Conservation (phyloP, 768 basidiomycete species). For the Gelatoporia subvermispora region DNA sequence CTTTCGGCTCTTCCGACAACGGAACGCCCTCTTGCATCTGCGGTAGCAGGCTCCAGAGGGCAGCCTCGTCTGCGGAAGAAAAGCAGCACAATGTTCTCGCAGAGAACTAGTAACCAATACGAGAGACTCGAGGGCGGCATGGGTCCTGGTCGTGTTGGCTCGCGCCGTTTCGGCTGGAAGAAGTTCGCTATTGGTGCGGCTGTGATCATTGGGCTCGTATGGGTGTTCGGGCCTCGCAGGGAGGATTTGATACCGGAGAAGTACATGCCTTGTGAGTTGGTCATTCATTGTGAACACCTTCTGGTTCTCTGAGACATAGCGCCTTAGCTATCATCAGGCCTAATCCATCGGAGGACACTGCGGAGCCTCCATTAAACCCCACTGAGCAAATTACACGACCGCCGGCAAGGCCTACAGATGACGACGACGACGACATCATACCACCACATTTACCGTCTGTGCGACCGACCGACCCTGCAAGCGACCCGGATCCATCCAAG, state of each 20-base stretch:
- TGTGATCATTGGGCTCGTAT: conserved; percentile 55
- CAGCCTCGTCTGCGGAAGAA: background rate
- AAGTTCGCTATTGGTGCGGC: conserved; percentile 59
- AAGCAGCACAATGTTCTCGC: conserved; percentile 28
- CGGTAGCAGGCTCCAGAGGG: conserved; percentile 4
- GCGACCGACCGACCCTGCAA: conserved; percentile 56
- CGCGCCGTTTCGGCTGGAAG: conserved; percentile 47
- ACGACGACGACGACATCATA: conserved; percentile 14
- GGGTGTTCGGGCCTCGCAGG: conserved; percentile 57
- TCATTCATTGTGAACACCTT: background rate
- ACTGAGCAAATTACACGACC: conserved; percentile 1
- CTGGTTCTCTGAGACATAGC: background rate
- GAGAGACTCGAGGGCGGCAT: conserved; percentile 60
- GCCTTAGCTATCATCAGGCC: conserved; percentile 11
- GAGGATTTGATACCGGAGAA: conserved; percentile 20
- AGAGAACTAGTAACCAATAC: conserved; percentile 37
- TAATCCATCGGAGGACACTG: conserved; percentile 1
- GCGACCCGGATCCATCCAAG: conserved; percentile 67
- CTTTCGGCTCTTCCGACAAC: too few relatives aligned
- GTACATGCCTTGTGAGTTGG: conserved; percentile 22
- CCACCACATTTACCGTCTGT: conserved; percentile 2
- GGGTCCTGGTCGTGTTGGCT: conserved; percentile 37
- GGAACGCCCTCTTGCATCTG: background rate
- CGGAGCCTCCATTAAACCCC: conserved; percentile 1
- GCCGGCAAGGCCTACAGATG: background rate